Conservation (phyloP, 1,284 basidiomycete genomes). For the Boletellus deceptivus region DNA sequence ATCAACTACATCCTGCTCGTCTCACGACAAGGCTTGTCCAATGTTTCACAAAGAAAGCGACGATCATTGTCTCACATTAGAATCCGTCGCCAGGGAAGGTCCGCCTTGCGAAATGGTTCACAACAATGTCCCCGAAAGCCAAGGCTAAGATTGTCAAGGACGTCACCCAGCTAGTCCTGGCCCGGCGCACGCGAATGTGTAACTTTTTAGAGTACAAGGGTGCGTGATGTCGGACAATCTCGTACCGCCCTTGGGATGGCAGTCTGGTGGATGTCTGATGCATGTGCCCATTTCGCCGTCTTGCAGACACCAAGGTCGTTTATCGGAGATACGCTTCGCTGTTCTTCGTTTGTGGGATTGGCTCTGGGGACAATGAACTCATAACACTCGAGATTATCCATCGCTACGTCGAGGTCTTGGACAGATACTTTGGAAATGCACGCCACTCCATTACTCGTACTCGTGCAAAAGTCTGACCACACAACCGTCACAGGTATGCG, state of each 20-base stretch:
- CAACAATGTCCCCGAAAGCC: slow-evolving; percentile 89
- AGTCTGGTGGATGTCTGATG: background rate
- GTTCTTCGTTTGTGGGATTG: slow-evolving; percentile 96
- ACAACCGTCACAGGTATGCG: slow-evolving; percentile 71
- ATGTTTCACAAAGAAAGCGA: background rate
- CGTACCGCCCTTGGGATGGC: background rate
- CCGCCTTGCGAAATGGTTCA: slow-evolving; percentile 98
- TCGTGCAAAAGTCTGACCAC: slow-evolving; percentile 2
- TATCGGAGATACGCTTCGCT: slow-evolving; percentile 97
- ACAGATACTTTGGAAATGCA: slow-evolving; percentile 98
- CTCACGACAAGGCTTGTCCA: slow-evolving; percentile 82
- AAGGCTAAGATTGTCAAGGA: slow-evolving; percentile 99
- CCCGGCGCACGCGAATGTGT: slow-evolving; percentile 96
- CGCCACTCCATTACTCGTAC: slow-evolving; percentile 22
- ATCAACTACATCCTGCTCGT: slow-evolving; percentile 91
- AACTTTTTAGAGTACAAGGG: slow-evolving; percentile 99
- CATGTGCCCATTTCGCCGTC: background rate
- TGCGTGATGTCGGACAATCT: slow-evolving; percentile 34
- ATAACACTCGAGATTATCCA: slow-evolving; percentile 97
- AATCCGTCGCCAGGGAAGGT: slow-evolving; percentile 76
- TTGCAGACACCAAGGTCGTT: slow-evolving; percentile 88
- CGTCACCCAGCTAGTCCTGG: slow-evolving; percentile 97
- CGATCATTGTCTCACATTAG: slow-evolving; percentile 11
- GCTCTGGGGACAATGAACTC: slow-evolving; percentile 87
- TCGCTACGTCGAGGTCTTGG: slow-evolving; percentile 98